Conservation (phyloP, 495 filamentous ascomycete genomes). For the Lophium mytilinum region DNA sequence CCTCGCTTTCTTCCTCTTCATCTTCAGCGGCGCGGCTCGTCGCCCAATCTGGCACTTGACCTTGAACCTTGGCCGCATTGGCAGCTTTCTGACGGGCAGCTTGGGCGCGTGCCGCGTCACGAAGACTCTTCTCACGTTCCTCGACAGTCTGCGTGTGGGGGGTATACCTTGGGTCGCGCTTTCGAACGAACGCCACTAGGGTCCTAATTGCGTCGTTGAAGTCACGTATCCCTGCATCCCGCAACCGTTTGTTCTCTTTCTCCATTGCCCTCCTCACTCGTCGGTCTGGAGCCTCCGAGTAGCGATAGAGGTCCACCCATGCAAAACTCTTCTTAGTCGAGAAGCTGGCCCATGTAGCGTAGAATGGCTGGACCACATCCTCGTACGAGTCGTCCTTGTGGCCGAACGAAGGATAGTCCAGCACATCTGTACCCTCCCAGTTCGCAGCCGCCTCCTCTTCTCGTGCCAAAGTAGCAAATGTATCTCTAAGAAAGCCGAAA, state of each 20-base stretch:
- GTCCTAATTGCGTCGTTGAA: constrained; percentile 90
- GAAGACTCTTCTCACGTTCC: constrained; percentile 69
- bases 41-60: constrained; percentile 72
- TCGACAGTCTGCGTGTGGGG: constrained; percentile 61
- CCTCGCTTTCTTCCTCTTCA: constrained; percentile 47
- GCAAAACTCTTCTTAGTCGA: constrained; percentile 76
- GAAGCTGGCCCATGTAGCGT: constrained; percentile 73
- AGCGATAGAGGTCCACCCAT: constrained; percentile 78
- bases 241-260: constrained; percentile 83
- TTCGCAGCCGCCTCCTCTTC: constrained; percentile 71
- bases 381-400: constrained; percentile 58
- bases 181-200: constrained; percentile 83
- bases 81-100: constrained; percentile 74
- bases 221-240: constrained; percentile 73
- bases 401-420: constrained; percentile 77
- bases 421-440: constrained; percentile 50
- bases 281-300: constrained; percentile 81
- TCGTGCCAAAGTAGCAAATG: constrained; percentile 69
- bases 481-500: constrained; percentile 63
- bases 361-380: constrained; percentile 68
- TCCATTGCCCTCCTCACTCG: constrained; percentile 78
- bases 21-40: constrained; percentile 47
- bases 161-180: constrained; percentile 79
- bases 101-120: constrained; percentile 73
- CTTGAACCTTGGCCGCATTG: constrained; percentile 63